Evolutionary conservation across 345 rosid species (phyloP).

Genomic region (Linum tenue): DNA sequence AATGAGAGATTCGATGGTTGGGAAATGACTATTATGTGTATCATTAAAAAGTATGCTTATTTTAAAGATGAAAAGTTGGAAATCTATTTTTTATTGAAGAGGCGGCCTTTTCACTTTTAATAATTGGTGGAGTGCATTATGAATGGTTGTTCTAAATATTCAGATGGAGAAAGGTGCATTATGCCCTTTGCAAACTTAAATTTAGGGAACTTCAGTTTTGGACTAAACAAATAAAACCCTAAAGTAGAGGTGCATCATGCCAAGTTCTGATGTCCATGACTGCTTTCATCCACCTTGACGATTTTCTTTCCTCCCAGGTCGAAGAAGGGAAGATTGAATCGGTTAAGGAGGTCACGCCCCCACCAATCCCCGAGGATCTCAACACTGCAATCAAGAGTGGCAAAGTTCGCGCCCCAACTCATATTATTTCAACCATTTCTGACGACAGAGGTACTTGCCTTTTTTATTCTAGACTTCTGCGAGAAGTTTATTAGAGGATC

Average conservation of each 20-base stretch:
- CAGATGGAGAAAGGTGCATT: too few relatives aligned
- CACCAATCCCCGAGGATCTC: conserved; percentile 96
- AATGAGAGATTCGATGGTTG: too few relatives aligned
- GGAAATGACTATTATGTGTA: too few relatives aligned
- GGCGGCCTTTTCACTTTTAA: too few relatives aligned
- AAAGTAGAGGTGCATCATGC: neutral
- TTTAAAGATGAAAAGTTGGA: too few relatives aligned
- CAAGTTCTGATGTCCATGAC: neutral
- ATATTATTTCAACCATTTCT: conserved; percentile 88
- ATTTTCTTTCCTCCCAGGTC: conserved; percentile 30
- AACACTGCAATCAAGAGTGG: conserved; percentile 85
- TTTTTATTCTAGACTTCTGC: neutral
- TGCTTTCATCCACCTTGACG: conserved; percentile 5
- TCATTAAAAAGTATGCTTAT: too few relatives aligned
- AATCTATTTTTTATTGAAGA: too few relatives aligned
- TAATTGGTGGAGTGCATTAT: too few relatives aligned
- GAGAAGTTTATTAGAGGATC: neutral
- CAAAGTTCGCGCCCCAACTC: conserved; percentile 96
- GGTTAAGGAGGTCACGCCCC: conserved; percentile 73
- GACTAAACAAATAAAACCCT: neutral
- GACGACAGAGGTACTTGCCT: conserved; percentile 71
- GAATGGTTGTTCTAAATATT: too few relatives aligned
- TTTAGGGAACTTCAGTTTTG: too few relatives aligned
- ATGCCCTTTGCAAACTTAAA: too few relatives aligned
- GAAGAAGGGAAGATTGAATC: conserved; percentile 68